phyloP scores from a whole-genome alignment of 116 monocot genomes.

The Dioscorea cayenensis region DNA sequence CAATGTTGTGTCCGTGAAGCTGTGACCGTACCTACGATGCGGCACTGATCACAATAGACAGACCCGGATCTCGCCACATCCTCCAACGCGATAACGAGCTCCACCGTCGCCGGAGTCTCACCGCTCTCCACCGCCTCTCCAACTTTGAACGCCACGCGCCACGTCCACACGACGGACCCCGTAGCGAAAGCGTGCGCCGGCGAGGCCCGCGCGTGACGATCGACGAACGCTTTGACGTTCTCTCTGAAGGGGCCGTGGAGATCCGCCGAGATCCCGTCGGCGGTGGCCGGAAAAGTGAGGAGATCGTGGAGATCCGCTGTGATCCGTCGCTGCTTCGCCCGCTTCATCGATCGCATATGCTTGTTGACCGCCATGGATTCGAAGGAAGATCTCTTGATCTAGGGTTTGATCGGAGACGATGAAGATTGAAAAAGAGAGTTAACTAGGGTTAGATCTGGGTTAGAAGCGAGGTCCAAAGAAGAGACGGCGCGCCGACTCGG shows the following conservation, averaged over 20 bases:
- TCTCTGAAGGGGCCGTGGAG: slow-evolving; percentile 53
- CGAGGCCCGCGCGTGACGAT: slow-evolving; percentile 31
- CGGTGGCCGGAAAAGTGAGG: slow-evolving; percentile 28
- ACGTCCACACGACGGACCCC: slow-evolving; percentile 28
- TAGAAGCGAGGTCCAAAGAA: too few relatives aligned
- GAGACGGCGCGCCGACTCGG: neutral
- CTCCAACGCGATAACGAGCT: slow-evolving; percentile 77
- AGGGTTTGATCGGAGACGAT: slow-evolving; percentile 1
- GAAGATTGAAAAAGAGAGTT: neutral
- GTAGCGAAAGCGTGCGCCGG: slow-evolving; percentile 22
- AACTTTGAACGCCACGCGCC: slow-evolving; percentile 53
- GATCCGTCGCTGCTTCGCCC: slow-evolving; percentile 53
- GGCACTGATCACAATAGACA: slow-evolving; percentile 90
- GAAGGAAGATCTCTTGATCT: neutral
- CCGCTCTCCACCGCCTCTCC: slow-evolving; percentile 14
- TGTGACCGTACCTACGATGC: slow-evolving; percentile 68
- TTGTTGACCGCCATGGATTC: slow-evolving; percentile 52
- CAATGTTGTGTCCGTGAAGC: neutral
- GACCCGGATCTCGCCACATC: slow-evolving; percentile 64
- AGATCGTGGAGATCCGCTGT: slow-evolving; percentile 66
- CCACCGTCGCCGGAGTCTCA: slow-evolving; percentile 27
- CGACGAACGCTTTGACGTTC: slow-evolving; percentile 51
- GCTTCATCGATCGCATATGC: slow-evolving; percentile 51
- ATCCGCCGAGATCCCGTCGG: slow-evolving; percentile 6
- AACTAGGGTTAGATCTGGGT: neutral